Evolutionary conservation across 1,284 basidiomycete genomes (phyloP), one percentile per base, ranked within the genome.

Genomic region (Boletus semigastroideus): DNA sequence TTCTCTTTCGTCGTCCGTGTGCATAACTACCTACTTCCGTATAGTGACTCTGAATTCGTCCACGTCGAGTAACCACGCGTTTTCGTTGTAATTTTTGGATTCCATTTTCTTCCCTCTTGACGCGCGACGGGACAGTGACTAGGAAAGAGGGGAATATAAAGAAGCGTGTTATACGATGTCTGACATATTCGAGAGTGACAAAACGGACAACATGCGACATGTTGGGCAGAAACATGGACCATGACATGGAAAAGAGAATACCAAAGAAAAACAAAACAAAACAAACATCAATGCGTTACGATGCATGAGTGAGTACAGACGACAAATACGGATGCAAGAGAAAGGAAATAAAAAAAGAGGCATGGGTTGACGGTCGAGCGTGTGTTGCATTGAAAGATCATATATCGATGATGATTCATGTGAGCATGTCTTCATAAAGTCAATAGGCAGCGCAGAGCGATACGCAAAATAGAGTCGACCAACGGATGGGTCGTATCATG

Each of bases 51-150:
- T 42, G 46, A 49, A 53, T 48, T 49, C 48, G 36, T 22, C 22
- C 45, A 42, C n/a, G 51, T 54, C 53, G 46, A 48, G 49, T 49
- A 59, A n/a, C 37, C 43, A 39, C 46, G 41, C 37, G 48, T 51
- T 27, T 46, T 3, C 22, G 22, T 60, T 60, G 59, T 61, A 61
- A 55, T 50, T 27, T n/a, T 42, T 48, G 46, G 42, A 45, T 50
- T 11, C 33, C 25, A 19, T 33, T 27, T 36, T 25, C 12, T 12
- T 42, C 8, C 14, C 12, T 17, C 14, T 16, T 34, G 14, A 34
- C 31, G 16, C 16, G 13, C 31, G 31, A 33, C 13, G 13, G 3
- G 12, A 33, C 12, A 33, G 13, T 22, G 3, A 22, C 22, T 22
- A 3, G 22, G 22, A 22, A 3, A 3, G 22, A 22, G 22, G 31